Base-by-base conservation (phyloP, 164 flowering plant species). In the Platanus orientalis region DNA sequence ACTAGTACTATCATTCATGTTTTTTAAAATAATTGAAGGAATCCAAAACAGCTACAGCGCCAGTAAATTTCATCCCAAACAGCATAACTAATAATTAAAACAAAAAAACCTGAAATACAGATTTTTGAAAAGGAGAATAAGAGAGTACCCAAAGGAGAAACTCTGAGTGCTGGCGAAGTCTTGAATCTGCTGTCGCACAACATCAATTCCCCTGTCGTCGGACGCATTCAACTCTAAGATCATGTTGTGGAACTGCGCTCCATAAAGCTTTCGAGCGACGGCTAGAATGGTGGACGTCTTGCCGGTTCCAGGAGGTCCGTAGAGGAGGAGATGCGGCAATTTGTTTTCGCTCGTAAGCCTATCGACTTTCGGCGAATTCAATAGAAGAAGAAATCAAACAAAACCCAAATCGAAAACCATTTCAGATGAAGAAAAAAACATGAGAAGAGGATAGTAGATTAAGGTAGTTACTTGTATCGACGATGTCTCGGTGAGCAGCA, bases 141-240 rank as follows among this genome's bases (percentile, higher is more conserved):
- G 40, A 0, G 7, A 39, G 0, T 72, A 93, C 98, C 98, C 92
- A 76, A 94, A 89, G 4, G 96, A 87, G 79, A 94, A 84, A 75
- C 96, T 94, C 73, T 94, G 97, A 32, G 99, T 94, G 81, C 99
- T 94, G 30, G 99, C 96, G 66, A 94, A 94, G 72, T 94, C 92
- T 76, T 94, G 97, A 55, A 94, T 89, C 79, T 94, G 99, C 71
- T 88, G 89, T 54, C 99, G 76, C 17, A 94, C 99, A 36, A 94
- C 88, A 68, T 86, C 96, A 40, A 94, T 91, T 2, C 99, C 97
- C 45, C 99, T 79, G 53, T 86, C 97, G 74, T 94, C 99, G 1
- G 97, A 94, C 0, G 97, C 97, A 75, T 94, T 94, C 68, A 94
- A 79, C 83, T 94, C 99, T 52, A 94, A 65, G 54, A 94, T 92